A percentile compares a stretch with the other conserved stretches of the same genome.
phyloP scores from a whole-genome alignment of 768 basidiomycete species.

The Pulveroboletus sp. region DNA sequence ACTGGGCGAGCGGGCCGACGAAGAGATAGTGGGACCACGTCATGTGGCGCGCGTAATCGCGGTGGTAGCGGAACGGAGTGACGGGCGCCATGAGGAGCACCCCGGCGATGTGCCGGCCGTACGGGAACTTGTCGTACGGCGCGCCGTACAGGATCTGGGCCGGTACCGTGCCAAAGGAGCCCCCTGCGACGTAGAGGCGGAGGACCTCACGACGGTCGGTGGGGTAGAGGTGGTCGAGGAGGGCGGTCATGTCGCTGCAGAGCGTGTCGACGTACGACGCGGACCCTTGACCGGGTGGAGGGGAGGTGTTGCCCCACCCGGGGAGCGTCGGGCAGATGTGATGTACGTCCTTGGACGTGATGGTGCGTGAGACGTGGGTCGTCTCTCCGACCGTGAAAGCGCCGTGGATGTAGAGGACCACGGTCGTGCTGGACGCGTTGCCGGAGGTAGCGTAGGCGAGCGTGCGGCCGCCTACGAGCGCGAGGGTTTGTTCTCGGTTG shows the following conservation, averaged over 20 bases:
- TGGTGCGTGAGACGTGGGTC: slow-evolving; percentile 29
- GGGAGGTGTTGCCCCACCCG: slow-evolving; percentile 55
- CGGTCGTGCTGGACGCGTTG: slow-evolving; percentile 42
- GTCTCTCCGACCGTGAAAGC: slow-evolving; percentile 48
- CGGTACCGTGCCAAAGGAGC: slow-evolving; percentile 50
- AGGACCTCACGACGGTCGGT: not conserved
- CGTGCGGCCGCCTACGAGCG: slow-evolving; percentile 38
- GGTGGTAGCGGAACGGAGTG: slow-evolving; percentile 46
- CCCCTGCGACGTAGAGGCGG: slow-evolving; percentile 48
- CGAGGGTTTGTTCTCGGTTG: slow-evolving; percentile 16
- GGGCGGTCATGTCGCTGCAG: slow-evolving; percentile 40
- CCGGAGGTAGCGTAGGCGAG: slow-evolving; percentile 55
- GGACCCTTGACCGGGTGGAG: slow-evolving; percentile 30
- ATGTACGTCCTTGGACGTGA: slow-evolving; percentile 42
- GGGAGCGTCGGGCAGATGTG: slow-evolving; percentile 51
- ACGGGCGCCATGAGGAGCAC: slow-evolving; percentile 46
- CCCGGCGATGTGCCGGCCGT: slow-evolving; percentile 42
- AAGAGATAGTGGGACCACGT: slow-evolving; percentile 45
- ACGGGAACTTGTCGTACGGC: slow-evolving; percentile 47
- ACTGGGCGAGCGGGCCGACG: slow-evolving; percentile 41
- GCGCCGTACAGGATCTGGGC: slow-evolving; percentile 57
- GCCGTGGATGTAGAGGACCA: slow-evolving; percentile 57
- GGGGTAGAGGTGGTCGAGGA: slow-evolving; percentile 42
- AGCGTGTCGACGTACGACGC: slow-evolving; percentile 40
- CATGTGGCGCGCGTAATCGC: slow-evolving; percentile 43